Percentiles rank a stretch among this genome's conserved stretches.
Evolutionary conservation across 192 early-diverging fungal species (phyloP).

Genomic region (Backusella circina): DNA sequence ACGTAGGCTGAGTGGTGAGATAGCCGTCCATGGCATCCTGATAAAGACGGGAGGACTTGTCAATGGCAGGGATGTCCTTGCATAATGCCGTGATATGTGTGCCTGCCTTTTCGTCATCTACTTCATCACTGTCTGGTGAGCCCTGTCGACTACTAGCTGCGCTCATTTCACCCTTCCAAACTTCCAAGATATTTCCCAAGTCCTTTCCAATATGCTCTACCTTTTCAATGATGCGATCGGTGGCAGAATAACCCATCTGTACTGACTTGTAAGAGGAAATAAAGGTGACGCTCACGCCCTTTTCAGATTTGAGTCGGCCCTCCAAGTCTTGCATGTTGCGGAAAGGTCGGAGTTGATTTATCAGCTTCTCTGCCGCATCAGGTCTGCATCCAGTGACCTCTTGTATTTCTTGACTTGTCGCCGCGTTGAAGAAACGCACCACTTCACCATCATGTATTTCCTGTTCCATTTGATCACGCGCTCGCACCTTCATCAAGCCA

Average conservation of each 20-base stretch:
- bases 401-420: conserved; percentile 18
- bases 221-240: conserved; percentile 53
- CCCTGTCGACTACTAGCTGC: not conserved
- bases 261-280: conserved; percentile 53
- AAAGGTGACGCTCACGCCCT: conserved; percentile 48
- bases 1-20: conserved; percentile 53
- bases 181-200: conserved; percentile 40
- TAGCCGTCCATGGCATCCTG: conserved; percentile 40
- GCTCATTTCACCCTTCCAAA: conserved; percentile 38
- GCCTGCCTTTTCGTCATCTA: conserved; percentile 37
- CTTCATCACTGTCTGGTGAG: conserved; percentile 20
- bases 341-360: conserved; percentile 51
- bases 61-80: not conserved
- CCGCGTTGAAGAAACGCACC: conserved; percentile 13
- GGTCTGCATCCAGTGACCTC: conserved; percentile 21
- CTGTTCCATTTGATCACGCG: not conserved
- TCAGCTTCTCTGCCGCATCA: not conserved
- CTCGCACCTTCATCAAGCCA: not conserved
- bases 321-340: conserved; percentile 47
- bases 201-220: conserved; percentile 57
- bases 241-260: conserved; percentile 60
- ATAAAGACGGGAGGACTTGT: conserved; percentile 1
- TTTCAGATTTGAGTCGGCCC: conserved; percentile 44
- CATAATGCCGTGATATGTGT: conserved; percentile 32
- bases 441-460: not conserved